Evolutionary conservation across 495 filamentous ascomycete species (phyloP), one percentile per base, ranked within the genome.

Genomic region (Hyaloscypha bicolor): DNA sequence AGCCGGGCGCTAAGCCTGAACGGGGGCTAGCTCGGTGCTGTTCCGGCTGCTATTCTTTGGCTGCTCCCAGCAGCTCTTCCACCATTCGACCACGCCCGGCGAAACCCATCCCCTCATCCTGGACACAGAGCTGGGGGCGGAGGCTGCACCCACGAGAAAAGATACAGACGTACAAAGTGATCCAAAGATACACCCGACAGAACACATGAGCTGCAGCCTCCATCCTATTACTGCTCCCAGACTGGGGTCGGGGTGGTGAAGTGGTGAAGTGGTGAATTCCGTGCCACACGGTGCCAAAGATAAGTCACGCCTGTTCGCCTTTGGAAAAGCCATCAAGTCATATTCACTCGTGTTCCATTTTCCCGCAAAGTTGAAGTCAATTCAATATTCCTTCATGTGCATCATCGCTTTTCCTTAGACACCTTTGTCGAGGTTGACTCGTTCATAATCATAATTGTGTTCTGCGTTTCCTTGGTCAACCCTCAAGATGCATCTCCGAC

Each of bases 401-500:
- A 29, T 56, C 53, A 56, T 29, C 53, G 53, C 53, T 25, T 56
- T 31, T 56, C 29, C 5, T 30, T n/a, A 25, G 29, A 9, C 22
- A 29, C 53, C 53, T 56, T 56, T 56, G n/a, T 56, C 29, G 21
- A 30, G 29, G 21, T 56, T 16, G 42, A 48, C 19, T 56, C 21
- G 53, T 56, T 31, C 53, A 56, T 48, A 48, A 48, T 48, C 42
- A 14, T 4, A 48, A 48, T 19, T 48, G 9, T 19, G 42, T 48
- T 4, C 16, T 19, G 16, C 42, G 11, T 48, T 48, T 48, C 42
- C 42, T 48, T 48, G 53, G 53, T 56, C 53, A 29, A 31, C 4
- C 9, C 29, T 56, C 53, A 56, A 56, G n/a, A 56, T 56, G 53
- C 16, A 56, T 31, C 53, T 56, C 29, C 6, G 29, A 9, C 51